Evolutionary conservation across 228 moss, liverwort and hornwort species (phyloP), one percentile per base, ranked within the genome.

Genomic region (Sphagnum magellanicum): DNA sequence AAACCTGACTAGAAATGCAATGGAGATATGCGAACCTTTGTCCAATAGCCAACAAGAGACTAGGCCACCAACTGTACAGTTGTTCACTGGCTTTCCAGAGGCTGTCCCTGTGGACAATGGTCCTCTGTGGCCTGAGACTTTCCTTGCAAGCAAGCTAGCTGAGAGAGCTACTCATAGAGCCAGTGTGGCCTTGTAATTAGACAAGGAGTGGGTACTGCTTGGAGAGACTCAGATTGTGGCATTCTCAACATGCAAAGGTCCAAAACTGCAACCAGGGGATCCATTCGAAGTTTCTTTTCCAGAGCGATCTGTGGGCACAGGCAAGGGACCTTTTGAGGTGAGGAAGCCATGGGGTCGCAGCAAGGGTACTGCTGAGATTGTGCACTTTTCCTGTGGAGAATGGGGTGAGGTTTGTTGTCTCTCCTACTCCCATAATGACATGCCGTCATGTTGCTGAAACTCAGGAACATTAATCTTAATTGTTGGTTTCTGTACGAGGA

Each of bases 231-330:
- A 86, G 65, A 79, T 90, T 6, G 61, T 72, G 55, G 85, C 91
- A 8, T 80, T 81, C 64, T 88, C 94, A 1, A 94, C 94, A 53
- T 91, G 91, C 77, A 89, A 84, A 76, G 94, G 94, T 71, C 73
- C 79, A 32, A 94, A 89, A 81, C 79, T 94, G 66, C 74, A 68
- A 55, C 53, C 65, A 59, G 89, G 88, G 63, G 94, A 94, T 55
- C 71, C 70, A 10, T 74, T 94, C 68, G 73, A 82, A 16, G 89
- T 94, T 67, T 78, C 74, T 48, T 94, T 91, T 66, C 94, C 94
- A 0, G 91, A 81, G 77, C 50, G 71, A 59, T 50, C 48, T 63
- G 67, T 59, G 58, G 64, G 52, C 49, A 60, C 48, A 4, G 32
- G 10, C 4, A 79, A 75, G 60, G 70, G 16, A 48, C 49, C 61